Conservation (phyloP, 495 filamentous ascomycete genomes). For the Jackrogersella minutella region DNA sequence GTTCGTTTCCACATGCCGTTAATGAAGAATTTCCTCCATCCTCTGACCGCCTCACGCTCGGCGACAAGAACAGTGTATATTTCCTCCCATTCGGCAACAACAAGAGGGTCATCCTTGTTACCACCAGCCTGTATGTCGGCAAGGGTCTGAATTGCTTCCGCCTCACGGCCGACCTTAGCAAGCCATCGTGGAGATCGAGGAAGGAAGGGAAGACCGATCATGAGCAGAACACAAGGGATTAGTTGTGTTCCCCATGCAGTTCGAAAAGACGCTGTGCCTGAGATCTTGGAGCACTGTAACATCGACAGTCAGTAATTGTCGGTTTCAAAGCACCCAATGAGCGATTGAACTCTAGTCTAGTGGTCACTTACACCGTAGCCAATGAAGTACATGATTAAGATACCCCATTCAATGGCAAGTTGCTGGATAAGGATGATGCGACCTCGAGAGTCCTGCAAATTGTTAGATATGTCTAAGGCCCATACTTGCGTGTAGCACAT, state of each 20-base stretch:
- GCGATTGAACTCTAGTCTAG: too few relatives aligned
- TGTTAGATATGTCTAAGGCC: background rate
- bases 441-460: conserved; percentile 51
- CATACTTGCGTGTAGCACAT: background rate
- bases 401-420: conserved; percentile 77
- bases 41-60: conserved; percentile 58
- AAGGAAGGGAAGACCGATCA: conserved; percentile 72
- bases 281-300: conserved; percentile 62
- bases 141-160: conserved; percentile 73
- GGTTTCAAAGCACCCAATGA: too few relatives aligned
- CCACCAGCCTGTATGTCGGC: conserved; percentile 74
- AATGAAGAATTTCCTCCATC: conserved; percentile 66
- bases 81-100: conserved; percentile 77
- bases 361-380: conserved; percentile 47
- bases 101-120: conserved; percentile 68
- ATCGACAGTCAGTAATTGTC: conserved; percentile 54
- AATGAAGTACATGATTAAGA: conserved; percentile 58
- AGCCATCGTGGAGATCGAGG: conserved; percentile 78
- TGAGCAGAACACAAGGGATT: conserved; percentile 69
- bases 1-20: conserved; percentile 78
- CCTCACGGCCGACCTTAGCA: conserved; percentile 69
- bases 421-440: conserved; percentile 79
- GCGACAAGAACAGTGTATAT: conserved; percentile 68
- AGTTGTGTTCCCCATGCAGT: conserved; percentile 79
- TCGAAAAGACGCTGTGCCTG: conserved; percentile 70